A percentile compares a stretch with the other conserved stretches of the same genome.
These are phyloP conservation scores for Myxozyma nipponensis DNA, from an alignment of 805 yeast species.

Conservation along the genomic window DNA sequence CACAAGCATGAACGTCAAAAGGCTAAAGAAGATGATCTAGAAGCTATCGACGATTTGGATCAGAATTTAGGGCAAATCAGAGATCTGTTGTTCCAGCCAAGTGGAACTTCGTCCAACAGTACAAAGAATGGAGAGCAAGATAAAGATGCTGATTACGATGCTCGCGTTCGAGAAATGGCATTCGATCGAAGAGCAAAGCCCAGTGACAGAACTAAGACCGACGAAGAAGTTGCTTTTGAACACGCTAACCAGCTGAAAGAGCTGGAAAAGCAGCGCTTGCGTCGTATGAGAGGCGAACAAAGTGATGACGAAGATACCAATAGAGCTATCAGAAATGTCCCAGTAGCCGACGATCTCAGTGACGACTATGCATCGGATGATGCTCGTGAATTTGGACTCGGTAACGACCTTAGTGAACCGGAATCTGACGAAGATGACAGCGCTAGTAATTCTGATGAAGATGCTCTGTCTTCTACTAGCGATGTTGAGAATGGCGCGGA, in stretches of 20 bases:
- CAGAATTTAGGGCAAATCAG: constrained; percentile 35
- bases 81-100: constrained; percentile 9
- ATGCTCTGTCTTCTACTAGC: constrained; percentile 41
- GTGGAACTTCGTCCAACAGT: neutral
- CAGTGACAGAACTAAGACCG: constrained; percentile 43
- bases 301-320: constrained; percentile 31
- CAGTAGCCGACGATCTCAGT: constrained; percentile 28
- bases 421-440: constrained; percentile 28
- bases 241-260: constrained; percentile 34
- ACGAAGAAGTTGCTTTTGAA: constrained; percentile 41
- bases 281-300: constrained; percentile 40
- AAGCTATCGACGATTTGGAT: constrained; percentile 39
- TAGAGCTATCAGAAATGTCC: constrained; percentile 54
- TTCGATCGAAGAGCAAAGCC: constrained; percentile 44
- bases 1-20: constrained; percentile 43
- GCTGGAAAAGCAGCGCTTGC: constrained; percentile 37
- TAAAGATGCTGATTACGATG: constrained; percentile 37
- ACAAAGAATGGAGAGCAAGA: constrained; percentile 1
- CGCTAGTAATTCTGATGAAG: constrained; percentile 47
- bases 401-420: constrained; percentile 20
- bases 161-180: constrained; percentile 39
- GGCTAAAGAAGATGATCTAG: constrained; percentile 39
- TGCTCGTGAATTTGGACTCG: constrained; percentile 40
- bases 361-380: constrained; percentile 40
- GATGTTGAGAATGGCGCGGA: constrained; percentile 36